Percentiles rank a stretch among this genome's conserved stretches.
phyloP scores from a whole-genome alignment of 768 basidiomycete species.

The Kwoniella heveanensis region DNA sequence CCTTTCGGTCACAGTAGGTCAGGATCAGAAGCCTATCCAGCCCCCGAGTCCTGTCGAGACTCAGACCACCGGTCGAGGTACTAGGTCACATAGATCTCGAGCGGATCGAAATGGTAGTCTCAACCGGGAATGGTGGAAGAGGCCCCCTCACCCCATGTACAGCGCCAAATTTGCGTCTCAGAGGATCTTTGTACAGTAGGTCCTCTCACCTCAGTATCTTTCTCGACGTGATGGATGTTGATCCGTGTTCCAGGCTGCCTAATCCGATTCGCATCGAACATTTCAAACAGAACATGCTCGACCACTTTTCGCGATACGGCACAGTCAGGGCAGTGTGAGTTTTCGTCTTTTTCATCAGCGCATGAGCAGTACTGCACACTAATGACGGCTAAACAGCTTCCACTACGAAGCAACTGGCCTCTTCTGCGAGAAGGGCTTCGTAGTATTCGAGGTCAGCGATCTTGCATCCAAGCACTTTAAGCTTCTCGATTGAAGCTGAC shows the following conservation, averaged over 20 bases:
- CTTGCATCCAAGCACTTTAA: no score
- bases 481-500: no score
- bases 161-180: slow-evolving; percentile 24
- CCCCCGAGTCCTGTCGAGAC: slow-evolving; percentile 7
- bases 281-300: slow-evolving; percentile 15
- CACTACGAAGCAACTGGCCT: slow-evolving; percentile 23
- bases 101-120: not conserved
- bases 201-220: not conserved
- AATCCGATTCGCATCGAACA: slow-evolving; percentile 19
- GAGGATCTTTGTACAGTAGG: slow-evolving; percentile 32
- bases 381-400: slow-evolving; percentile 12
- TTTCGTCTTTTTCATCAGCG: not conserved
- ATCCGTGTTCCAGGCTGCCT: slow-evolving; percentile 26
- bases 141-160: slow-evolving; percentile 34
- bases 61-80: not conserved
- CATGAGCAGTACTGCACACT: no score
- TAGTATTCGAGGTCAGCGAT: slow-evolving; percentile 36
- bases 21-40: not conserved
- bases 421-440: slow-evolving; percentile 26
- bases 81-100: not conserved
- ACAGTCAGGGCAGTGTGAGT: slow-evolving; percentile 24
- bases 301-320: slow-evolving; percentile 36
- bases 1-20: slow-evolving; percentile 8
- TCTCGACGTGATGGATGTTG: not conserved
- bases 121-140: slow-evolving; percentile 19